Conservation (phyloP, 768 basidiomycete species). For the Suillus tomentosus region DNA sequence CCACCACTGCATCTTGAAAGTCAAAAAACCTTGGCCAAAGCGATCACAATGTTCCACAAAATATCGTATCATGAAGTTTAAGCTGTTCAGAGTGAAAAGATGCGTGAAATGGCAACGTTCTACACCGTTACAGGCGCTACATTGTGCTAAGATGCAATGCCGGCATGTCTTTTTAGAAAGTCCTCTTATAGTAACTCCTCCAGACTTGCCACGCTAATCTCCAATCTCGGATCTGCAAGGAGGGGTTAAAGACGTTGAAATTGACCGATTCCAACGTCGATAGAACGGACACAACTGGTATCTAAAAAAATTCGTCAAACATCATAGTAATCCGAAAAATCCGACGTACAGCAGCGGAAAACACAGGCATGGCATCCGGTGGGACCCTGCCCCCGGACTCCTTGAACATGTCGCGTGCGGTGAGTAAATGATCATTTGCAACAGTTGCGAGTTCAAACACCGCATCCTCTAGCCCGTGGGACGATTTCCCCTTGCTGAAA, state of each 20-base stretch:
- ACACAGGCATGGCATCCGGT: conserved; percentile 63
- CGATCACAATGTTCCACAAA: conserved; percentile 1
- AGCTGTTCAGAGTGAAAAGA: background rate
- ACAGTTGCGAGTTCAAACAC: conserved; percentile 82
- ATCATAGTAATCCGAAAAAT: conserved; percentile 11
- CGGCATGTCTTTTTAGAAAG: conserved; percentile 35
- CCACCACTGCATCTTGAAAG: conserved; percentile 17
- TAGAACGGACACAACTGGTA: conserved; percentile 68
- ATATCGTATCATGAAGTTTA: conserved; percentile 6
- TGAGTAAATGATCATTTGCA: conserved; percentile 78
- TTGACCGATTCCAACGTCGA: conserved; percentile 63
- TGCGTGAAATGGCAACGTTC: conserved; percentile 7
- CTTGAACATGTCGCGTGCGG: conserved; percentile 70
- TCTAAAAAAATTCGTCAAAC: conserved; percentile 40
- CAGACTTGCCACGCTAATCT: conserved; percentile 75
- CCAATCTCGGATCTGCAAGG: conserved; percentile 71
- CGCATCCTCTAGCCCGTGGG: conserved; percentile 70
- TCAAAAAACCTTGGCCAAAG: background rate
- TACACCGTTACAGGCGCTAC: conserved; percentile 10
- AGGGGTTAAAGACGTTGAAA: conserved; percentile 72
- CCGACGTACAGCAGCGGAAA: conserved; percentile 66
- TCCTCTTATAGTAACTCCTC: conserved; percentile 50
- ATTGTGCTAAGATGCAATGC: conserved; percentile 23
- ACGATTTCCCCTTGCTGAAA: conserved; percentile 54
- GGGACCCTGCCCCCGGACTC: conserved; percentile 57